Evolutionary conservation across 192 early-diverging fungal genomes (phyloP), one percentile per base, ranked within the genome.

Genomic region (Mortierella hygrophila): DNA sequence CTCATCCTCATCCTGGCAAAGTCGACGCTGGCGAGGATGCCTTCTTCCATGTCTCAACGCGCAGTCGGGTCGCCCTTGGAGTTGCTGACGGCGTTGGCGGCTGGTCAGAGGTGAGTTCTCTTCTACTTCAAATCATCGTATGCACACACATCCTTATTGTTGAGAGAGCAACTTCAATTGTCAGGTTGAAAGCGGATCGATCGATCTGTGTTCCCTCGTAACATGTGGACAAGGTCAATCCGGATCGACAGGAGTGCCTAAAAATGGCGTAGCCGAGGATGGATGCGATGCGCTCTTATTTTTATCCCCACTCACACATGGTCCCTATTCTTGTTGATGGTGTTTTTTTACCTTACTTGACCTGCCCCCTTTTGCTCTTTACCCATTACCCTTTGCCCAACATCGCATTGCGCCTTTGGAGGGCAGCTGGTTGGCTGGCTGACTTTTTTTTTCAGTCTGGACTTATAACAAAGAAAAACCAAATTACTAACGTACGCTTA

Each of bases 51-150:
- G 89, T 89, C 44, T 82, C 75, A 23, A 93, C 92, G 2, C 84
- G 85, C 20, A 85, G 86, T 21, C 91, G 92, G 4, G 77, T 93
- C 6, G 91, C 91, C 8, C 70, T 93, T 21, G 92, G 92, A 54
- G 92, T 93, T 3, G 92, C 92, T 1, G 92, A 93, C 69, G 92
- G 92, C n/a, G 92, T 93, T 41, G 92, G 92, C 38, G 92, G 92
- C 29, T 93, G 92, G 92, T 75, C 90, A 68, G 87, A 91, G 78
- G 91, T 92, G 29, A 85, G 82, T 44, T 44, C 49, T 76, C 10
- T 13, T 44, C 11, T 69, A 32, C 63, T 46, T 40, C 4, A 72
- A 4, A n/a, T 77, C 69, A 2, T 52, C 11, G 0, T 76, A 54
- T 75, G 3, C 26, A 52, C 16, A 20, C 0, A 42, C 40, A 70